Evolutionary conservation across 805 yeast species (phyloP).

Genomic region (Ogataea corticis): DNA sequence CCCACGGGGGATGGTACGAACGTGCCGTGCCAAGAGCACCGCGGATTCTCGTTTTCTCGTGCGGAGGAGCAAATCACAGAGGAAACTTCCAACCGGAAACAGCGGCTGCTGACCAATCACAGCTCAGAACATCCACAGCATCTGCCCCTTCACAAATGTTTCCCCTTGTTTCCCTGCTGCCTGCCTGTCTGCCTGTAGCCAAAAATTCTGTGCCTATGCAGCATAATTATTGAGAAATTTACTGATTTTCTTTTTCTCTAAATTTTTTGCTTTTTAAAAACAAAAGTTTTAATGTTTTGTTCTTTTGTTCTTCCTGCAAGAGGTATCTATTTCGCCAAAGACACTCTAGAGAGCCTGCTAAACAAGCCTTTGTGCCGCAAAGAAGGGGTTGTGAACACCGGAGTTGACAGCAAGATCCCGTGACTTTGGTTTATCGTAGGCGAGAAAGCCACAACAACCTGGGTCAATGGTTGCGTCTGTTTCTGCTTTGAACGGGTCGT

Average conservation of each 20-base stretch:
- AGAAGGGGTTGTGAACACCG: no score
- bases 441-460: background rate
- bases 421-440: no score
- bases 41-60: background rate
- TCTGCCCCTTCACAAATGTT: no score
- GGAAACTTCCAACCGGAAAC: no score
- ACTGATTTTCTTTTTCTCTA: background rate
- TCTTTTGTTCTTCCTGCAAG: no score
- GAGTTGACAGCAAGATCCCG: background rate
- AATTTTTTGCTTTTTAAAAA: background rate
- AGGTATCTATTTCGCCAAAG: background rate
- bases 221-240: background rate
- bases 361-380: background rate
- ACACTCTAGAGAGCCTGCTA: background rate
- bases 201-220: background rate
- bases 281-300: no score
- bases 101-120: no score
- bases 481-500: conserved; percentile 5
- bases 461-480: conserved; percentile 10
- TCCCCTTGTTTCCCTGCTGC: no score
- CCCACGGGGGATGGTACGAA: conserved; percentile 2
- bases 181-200: no score
- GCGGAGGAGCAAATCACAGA: no score
- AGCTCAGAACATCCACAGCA: no score
- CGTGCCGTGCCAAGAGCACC: background rate